phyloP scores from a whole-genome alignment of 306 rosid species.

The Glycyrrhiza uralensis region DNA sequence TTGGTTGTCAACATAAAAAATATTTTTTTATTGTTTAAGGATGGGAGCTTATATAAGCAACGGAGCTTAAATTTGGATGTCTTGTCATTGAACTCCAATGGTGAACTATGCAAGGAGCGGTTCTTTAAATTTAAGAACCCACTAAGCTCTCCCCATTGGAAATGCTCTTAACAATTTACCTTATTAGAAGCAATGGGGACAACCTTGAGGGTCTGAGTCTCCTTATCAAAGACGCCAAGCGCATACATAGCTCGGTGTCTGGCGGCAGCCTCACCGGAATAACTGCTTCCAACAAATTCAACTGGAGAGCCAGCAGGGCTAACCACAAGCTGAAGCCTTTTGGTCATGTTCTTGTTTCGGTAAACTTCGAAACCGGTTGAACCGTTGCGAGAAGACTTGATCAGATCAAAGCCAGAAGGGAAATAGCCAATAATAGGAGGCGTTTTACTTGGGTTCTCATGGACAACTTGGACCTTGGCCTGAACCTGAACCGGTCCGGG shows the following conservation, averaged over 20 bases:
- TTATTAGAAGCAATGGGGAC: constrained; percentile 63
- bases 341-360: constrained; percentile 41
- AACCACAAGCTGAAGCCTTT: constrained; percentile 72
- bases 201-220: constrained; percentile 49
- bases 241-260: constrained; percentile 56
- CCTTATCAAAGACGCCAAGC: constrained; percentile 83
- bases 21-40: too few species aligned
- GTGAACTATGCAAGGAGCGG: too few species aligned
- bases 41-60: too few species aligned
- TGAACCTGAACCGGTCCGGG: constrained; percentile 5
- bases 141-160: too few species aligned
- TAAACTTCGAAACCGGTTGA: constrained; percentile 40
- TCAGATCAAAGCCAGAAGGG: constrained; percentile 73
- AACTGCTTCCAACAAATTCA: constrained; percentile 78
- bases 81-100: too few species aligned
- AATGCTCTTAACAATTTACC: constrained; percentile 44
- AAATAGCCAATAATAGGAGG: constrained; percentile 76
- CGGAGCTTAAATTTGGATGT: too few species aligned
- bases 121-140: too few species aligned
- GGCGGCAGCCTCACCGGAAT: constrained; percentile 67
- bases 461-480: constrained; percentile 49
- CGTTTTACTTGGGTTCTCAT: constrained; percentile 36
- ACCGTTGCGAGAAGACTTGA: neutral
- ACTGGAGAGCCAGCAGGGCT: constrained; percentile 52
- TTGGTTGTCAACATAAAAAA: too few species aligned